Conservation (phyloP, 805 yeast genomes). For the Nakazawaea sp. region DNA sequence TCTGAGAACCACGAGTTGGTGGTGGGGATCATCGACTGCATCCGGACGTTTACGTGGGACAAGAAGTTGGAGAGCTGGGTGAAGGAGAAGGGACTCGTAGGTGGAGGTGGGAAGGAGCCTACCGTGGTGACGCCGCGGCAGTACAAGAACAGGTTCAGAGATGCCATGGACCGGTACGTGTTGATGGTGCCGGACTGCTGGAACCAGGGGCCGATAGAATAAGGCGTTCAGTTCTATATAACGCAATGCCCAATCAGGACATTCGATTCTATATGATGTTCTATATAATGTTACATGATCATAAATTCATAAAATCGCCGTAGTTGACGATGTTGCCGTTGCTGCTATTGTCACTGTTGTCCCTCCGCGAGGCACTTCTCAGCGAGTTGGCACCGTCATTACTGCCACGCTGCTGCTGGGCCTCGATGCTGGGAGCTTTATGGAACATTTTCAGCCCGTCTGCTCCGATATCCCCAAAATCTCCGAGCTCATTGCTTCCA, state of each 20-base stretch:
- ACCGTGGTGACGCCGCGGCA: conserved; percentile 97
- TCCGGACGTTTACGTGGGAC: conserved; percentile 97
- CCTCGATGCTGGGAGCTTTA: too few relatives aligned
- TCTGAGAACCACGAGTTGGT: conserved; percentile 59
- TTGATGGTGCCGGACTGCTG: conserved; percentile 79
- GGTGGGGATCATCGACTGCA: conserved; percentile 92
- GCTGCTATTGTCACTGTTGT: conserved; percentile 1
- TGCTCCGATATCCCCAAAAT: too few relatives aligned
- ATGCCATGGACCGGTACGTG: conserved; percentile 95
- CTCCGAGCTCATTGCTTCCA: too few relatives aligned
- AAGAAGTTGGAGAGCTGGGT: conserved; percentile 98
- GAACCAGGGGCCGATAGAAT: conserved; percentile 19
- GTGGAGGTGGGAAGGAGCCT: conserved; percentile 86
- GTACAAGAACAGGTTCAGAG: conserved; percentile 88
- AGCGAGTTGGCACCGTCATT: not conserved
- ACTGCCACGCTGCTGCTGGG: too few relatives aligned
- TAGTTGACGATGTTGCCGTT: conserved; percentile 7
- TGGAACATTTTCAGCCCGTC: too few relatives aligned
- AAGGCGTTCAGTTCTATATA: too few relatives aligned
- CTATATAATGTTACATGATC: too few relatives aligned
- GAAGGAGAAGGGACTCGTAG: conserved; percentile 87
- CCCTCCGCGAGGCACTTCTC: not conserved
- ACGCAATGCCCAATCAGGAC: not conserved
- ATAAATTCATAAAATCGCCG: conserved; percentile 12
- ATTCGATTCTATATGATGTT: not conserved